Percentiles rank a stretch among this genome's conserved stretches.
phyloP scores from a whole-genome alignment of 495 filamentous ascomycete species.

The Astrothelium subdiscretum region DNA sequence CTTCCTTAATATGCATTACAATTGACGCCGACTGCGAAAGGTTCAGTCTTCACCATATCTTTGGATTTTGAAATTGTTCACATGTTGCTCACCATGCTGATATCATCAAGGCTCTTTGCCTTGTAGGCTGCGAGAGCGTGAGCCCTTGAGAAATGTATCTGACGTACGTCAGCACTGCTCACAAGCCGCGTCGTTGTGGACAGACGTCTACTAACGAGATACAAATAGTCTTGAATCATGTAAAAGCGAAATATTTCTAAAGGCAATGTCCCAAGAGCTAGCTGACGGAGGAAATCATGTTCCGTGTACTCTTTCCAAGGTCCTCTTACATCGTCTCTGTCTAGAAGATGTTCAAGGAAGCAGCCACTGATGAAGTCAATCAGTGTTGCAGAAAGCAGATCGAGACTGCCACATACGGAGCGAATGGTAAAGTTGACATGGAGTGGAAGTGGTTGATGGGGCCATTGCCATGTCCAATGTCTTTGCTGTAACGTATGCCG shows the following conservation, averaged over 20 bases:
- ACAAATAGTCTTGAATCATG: conserved; percentile 81
- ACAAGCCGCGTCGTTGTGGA: not conserved
- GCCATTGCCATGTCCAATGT: conserved; percentile 69
- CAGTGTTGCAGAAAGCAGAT: not conserved
- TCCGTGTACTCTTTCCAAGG: conserved; percentile 64
- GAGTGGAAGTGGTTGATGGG: conserved; percentile 95
- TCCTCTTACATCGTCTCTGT: conserved; percentile 55
- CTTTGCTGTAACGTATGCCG: conserved; percentile 64
- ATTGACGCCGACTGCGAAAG: conserved; percentile 49
- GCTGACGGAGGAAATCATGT: conserved; percentile 66
- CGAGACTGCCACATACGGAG: conserved; percentile 49
- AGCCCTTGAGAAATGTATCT: conserved; percentile 78
- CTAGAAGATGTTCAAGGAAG: conserved; percentile 77
- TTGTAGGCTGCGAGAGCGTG: conserved; percentile 80
- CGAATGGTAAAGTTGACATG: conserved; percentile 63
- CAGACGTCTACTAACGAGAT: conserved; percentile 49
- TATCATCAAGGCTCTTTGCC: conserved; percentile 57
- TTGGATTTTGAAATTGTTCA: not conserved
- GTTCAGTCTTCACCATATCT: conserved; percentile 11
- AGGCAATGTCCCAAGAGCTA: conserved; percentile 64
- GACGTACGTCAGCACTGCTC: conserved; percentile 7
- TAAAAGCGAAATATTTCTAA: conserved; percentile 70
- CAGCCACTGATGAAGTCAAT: conserved; percentile 42
- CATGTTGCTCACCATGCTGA: conserved; percentile 42
- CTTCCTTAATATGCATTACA: conserved; percentile 61